Base-by-base conservation (phyloP, 768 basidiomycete species). In the Rhizopogon vulgaris region DNA sequence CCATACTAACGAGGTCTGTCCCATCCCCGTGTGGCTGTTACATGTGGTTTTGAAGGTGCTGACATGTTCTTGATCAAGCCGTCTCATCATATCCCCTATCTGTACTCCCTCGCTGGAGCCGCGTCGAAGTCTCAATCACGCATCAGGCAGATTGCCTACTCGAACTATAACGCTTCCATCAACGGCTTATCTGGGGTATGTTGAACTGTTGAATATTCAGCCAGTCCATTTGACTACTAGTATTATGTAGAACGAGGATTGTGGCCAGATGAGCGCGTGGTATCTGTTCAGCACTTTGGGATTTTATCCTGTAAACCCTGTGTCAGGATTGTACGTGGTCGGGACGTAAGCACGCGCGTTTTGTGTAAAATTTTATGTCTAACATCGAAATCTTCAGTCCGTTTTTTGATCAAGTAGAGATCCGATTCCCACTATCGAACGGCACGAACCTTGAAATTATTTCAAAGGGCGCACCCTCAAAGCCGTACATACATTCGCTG, bases 231-330 rank as follows among this genome's bases (percentile, higher is more conserved):
- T 22, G 7, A 45, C 43, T 18, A 15, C 14, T 30, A 7, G 8
- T 22, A 34, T 50, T 15, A 11, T 15, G 1, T 54, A 90, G 85
- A 93, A 92, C 58, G 90, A 93, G 63, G 90, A 93, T 61, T 91
- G 89, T 56, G 89, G 90, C 1, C 90, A 93, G 63, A 92, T 92
- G 90, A 88, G 85, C 59, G 86, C 89, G 0, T 92, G 90, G 90
- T 91, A 84, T 58, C 75, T 91, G 12, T 91, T 90, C 69, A 84
- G 81, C 46, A 81, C 87, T 0, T 74, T 93, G 66, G 89, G 90
- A 1, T 87, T 92, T 65, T 92, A 92, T 58, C 88, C 87, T 36
- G 87, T 91, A 38, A 85, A 91, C 61, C 90, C 90, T 0, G 85
- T 85, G 0, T 86, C 84, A 0, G 82, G 79, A 2, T 79, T 81